Conservation (phyloP, 345 rosid species). For the Pseudoturritis turrita region DNA sequence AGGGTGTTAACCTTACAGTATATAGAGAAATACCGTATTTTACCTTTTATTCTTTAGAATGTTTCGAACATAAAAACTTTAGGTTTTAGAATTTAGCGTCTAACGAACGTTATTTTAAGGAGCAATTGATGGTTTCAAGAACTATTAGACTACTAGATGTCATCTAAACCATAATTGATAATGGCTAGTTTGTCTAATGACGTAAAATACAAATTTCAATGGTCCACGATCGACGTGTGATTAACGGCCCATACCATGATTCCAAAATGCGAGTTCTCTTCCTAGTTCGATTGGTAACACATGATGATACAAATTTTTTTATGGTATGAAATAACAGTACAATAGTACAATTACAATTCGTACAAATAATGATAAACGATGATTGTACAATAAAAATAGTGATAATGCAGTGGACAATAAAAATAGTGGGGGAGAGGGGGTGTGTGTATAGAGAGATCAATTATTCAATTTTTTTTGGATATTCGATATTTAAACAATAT, state of each 20-base stretch:
- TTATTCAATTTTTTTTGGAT: not conserved
- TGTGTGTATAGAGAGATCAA: not conserved
- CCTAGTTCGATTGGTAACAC: too few relatives aligned
- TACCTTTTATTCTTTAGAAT: too few relatives aligned
- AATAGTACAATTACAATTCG: too few relatives aligned
- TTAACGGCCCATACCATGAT: constrained; percentile 17
- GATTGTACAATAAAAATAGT: too few relatives aligned
- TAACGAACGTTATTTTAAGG: not conserved
- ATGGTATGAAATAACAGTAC: too few relatives aligned
- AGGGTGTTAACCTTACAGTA: not conserved
- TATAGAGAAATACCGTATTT: not conserved
- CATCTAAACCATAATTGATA: not conserved
- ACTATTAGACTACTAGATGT: not conserved
- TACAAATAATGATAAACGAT: too few relatives aligned
- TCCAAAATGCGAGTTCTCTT: constrained; percentile 8
- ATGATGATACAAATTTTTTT: too few relatives aligned
- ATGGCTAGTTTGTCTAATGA: not conserved
- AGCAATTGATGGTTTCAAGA: not conserved
- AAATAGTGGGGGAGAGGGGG: too few relatives aligned
- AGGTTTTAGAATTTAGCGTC: not conserved
- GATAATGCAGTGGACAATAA: too few relatives aligned
- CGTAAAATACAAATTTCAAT: not conserved
- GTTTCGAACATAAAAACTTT: not conserved
- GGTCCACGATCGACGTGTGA: constrained; percentile 15
- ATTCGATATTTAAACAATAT: not conserved